Evolutionary conservation across 768 basidiomycete species (phyloP).

Genomic region (Boletus subcaerulescens): DNA sequence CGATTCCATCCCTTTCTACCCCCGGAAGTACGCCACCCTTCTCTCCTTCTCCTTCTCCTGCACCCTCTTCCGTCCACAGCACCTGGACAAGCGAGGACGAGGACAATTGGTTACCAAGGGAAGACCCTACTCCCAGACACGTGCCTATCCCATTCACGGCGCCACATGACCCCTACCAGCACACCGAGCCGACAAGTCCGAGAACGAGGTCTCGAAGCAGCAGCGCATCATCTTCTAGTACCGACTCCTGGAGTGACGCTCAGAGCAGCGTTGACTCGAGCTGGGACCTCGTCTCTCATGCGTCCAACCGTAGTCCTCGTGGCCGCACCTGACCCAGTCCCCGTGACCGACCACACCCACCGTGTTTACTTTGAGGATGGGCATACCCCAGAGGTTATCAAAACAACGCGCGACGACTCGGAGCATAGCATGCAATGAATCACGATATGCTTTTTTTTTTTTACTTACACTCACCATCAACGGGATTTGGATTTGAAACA

Average conservation of each 20-base stretch:
- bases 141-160: background rate
- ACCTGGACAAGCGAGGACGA: constrained; percentile 18
- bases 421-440: no score
- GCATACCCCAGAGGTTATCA: no score
- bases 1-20: constrained; percentile 18
- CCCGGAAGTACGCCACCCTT: constrained; percentile 12
- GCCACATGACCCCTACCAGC: background rate
- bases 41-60: constrained; percentile 18
- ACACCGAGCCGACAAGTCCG: background rate
- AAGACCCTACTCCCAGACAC: background rate
- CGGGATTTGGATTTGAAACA: no score
- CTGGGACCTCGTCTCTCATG: constrained; percentile 28
- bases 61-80: constrained; percentile 4
- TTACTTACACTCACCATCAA: no score
- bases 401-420: no score
- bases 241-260: constrained; percentile 30
- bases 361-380: no score
- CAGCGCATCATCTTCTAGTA: constrained; percentile 11
- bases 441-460: no score
- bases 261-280: constrained; percentile 13
- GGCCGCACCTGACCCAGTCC: background rate
- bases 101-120: background rate
- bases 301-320: background rate
- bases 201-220: constrained; percentile 8
- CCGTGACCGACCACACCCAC: no score